Conservation (phyloP, 768 basidiomycete genomes). For the Auricularia auricula-judae region DNA sequence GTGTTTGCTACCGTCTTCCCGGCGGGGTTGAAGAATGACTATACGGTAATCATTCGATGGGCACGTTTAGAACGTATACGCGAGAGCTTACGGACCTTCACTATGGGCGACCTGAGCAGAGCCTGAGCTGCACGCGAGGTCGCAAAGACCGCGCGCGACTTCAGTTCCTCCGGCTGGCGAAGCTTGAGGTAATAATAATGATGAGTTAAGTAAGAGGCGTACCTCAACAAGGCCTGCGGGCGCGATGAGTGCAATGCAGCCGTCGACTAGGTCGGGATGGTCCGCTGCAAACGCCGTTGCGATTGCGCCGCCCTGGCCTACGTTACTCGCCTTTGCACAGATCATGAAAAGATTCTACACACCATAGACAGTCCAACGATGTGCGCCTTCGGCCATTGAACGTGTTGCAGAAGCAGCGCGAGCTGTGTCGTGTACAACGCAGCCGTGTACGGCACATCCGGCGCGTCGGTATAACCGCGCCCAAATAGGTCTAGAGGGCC, state of each 20-base stretch:
- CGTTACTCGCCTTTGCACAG: neutral
- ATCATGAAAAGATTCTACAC: slow-evolving; percentile 7
- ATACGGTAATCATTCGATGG: too few relatives aligned
- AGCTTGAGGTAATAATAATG: too few relatives aligned
- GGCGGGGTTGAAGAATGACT: neutral
- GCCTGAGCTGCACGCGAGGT: too few relatives aligned
- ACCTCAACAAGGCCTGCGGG: slow-evolving; percentile 52
- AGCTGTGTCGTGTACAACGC: slow-evolving; percentile 63
- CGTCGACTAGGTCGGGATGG: slow-evolving; percentile 61
- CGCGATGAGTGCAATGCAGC: slow-evolving; percentile 55
- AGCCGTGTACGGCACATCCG: slow-evolving; percentile 54
- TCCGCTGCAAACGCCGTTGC: slow-evolving; percentile 58
- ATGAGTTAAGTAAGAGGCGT: neutral
- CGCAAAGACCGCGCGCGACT: neutral
- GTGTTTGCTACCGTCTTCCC: neutral
- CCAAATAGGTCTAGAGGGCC: slow-evolving; percentile 56
- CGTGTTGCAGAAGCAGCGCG: slow-evolving; percentile 71
- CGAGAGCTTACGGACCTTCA: neutral
- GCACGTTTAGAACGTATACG: neutral
- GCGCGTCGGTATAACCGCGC: slow-evolving; percentile 75
- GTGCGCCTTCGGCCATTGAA: slow-evolving; percentile 57
- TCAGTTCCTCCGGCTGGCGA: slow-evolving; percentile 11
- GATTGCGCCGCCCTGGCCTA: slow-evolving; percentile 58
- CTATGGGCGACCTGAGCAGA: too few relatives aligned
- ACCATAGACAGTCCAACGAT: slow-evolving; percentile 74